These are phyloP conservation scores for Dipteronia dyeriana DNA, from an alignment of 345 rosid species.

Conservation along the genomic window DNA sequence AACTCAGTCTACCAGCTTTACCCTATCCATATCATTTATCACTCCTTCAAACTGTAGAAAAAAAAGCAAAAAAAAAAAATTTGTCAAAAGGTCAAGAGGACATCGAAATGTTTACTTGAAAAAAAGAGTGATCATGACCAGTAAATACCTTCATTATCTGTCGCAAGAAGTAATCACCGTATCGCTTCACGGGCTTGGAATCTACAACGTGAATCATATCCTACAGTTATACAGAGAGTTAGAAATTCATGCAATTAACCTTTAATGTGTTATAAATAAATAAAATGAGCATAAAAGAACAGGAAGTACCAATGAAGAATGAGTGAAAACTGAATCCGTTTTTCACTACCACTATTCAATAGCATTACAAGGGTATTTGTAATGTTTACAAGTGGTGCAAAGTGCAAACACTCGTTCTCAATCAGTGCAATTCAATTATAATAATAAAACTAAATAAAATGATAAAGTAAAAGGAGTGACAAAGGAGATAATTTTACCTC, in stretches of 20 bases:
- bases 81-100: neutral
- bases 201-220: slow-evolving; percentile 85
- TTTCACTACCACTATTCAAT: no score
- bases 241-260: neutral
- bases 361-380: no score
- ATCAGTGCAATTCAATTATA: no score
- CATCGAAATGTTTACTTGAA: neutral
- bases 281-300: no score
- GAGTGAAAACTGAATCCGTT: no score
- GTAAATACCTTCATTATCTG: slow-evolving; percentile 81
- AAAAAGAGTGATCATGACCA: neutral
- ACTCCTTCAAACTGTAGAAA: slow-evolving; percentile 78
- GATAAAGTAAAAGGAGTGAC: no score
- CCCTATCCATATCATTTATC: slow-evolving; percentile 77
- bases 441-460: no score
- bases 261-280: neutral
- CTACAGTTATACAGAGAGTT: slow-evolving; percentile 43
- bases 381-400: no score
- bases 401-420: no score
- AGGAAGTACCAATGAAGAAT: no score
- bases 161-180: slow-evolving; percentile 90
- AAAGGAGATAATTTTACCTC: no score
- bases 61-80: neutral
- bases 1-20: slow-evolving; percentile 76
- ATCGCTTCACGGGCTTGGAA: slow-evolving; percentile 67